Conservation (phyloP, 1,139 yeast genomes). For the Yamadazyma diospyri region DNA sequence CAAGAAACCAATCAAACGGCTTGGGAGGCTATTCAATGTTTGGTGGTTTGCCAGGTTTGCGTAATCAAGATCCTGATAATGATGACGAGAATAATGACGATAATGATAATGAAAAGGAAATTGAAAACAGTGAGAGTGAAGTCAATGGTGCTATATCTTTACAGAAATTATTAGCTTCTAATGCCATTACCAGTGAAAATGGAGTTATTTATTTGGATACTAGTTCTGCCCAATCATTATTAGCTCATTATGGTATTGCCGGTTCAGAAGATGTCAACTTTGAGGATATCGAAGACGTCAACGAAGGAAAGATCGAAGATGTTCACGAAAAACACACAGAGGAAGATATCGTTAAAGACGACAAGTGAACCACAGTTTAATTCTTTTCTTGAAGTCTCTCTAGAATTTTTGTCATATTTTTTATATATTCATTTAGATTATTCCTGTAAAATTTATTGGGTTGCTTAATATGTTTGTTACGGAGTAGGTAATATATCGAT, state of each 20-base stretch:
- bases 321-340: slow-evolving; percentile 23
- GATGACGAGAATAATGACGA: slow-evolving; percentile 30
- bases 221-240: slow-evolving; percentile 45
- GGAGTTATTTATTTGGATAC: slow-evolving; percentile 56
- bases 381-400: slow-evolving; percentile 3
- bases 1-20: slow-evolving; percentile 19
- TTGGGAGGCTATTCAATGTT: slow-evolving; percentile 22
- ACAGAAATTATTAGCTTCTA: slow-evolving; percentile 49
- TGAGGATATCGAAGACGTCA: slow-evolving; percentile 19
- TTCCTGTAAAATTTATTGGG: slow-evolving; percentile 3
- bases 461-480: slow-evolving; percentile 1
- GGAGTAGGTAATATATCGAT: slow-evolving; percentile 7
- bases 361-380: slow-evolving; percentile 3
- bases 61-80: slow-evolving; percentile 19
- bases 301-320: slow-evolving; percentile 3
- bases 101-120: slow-evolving; percentile 17
- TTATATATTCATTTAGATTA: slow-evolving; percentile 1
- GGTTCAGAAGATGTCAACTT: slow-evolving; percentile 23
- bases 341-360: slow-evolving; percentile 13
- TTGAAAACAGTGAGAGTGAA: slow-evolving; percentile 27
- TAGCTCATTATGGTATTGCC: slow-evolving; percentile 48
- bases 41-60: slow-evolving; percentile 18
- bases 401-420: too few species aligned
- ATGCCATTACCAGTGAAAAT: slow-evolving; percentile 52
- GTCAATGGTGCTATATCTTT: slow-evolving; percentile 44